Percentiles rank a stretch among this genome's conserved stretches.
Evolutionary conservation across 2,329 filamentous ascomycete species (phyloP).

Genomic region (Alternaria sp.): DNA sequence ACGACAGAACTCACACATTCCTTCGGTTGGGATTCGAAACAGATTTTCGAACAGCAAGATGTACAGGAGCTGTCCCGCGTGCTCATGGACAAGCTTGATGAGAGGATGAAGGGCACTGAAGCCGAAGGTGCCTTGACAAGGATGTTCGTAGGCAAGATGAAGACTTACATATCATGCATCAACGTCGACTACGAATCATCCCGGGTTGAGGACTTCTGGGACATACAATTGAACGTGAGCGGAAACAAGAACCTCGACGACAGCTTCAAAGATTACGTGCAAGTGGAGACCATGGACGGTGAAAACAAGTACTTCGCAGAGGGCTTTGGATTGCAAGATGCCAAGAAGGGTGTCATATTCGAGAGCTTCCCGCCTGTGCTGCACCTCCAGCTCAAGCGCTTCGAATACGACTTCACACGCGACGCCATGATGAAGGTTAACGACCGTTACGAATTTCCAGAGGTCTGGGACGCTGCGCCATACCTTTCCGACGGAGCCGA

Average conservation of each 20-base stretch:
- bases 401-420: slow-evolving; percentile 95
- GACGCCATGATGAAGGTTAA: slow-evolving; percentile 99
- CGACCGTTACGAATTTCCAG: slow-evolving; percentile 88
- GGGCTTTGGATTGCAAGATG: slow-evolving; percentile 90
- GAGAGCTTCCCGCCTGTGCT: slow-evolving; percentile 93
- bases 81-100: slow-evolving; percentile 95
- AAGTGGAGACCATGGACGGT: slow-evolving; percentile 95
- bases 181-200: slow-evolving; percentile 98
- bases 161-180: slow-evolving; percentile 98
- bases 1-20: slow-evolving; percentile 95
- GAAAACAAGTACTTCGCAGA: slow-evolving; percentile 99
- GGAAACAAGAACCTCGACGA: slow-evolving; percentile 92
- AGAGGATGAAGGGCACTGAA: slow-evolving; percentile 96
- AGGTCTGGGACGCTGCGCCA: slow-evolving; percentile 81
- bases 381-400: slow-evolving; percentile 94
- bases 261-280: slow-evolving; percentile 95
- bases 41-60: slow-evolving; percentile 99
- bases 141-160: slow-evolving; percentile 97
- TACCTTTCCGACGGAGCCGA: slow-evolving; percentile 89
- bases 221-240: slow-evolving; percentile 95
- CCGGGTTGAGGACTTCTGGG: slow-evolving; percentile 96
- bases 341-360: slow-evolving; percentile 97
- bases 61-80: slow-evolving; percentile 97
- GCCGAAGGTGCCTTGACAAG: slow-evolving; percentile 87
- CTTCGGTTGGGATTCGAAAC: slow-evolving; percentile 96